These are phyloP conservation scores for Amanita rubescens DNA, from an alignment of 768 basidiomycete species.

Conservation along the genomic window DNA sequence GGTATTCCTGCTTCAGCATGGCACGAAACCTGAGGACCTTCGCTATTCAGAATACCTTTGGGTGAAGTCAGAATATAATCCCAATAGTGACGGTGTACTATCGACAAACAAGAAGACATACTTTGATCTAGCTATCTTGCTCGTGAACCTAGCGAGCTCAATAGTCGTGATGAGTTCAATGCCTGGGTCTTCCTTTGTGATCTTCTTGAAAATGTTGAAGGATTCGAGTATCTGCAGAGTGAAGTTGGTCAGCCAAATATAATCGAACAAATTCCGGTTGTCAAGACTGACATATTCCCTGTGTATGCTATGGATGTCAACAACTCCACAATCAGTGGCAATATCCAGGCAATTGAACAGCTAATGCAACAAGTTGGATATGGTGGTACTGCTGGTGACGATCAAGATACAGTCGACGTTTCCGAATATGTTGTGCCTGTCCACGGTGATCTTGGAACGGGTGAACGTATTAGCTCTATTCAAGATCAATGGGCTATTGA, in stretches of 20 bases:
- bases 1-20: constrained; percentile 17
- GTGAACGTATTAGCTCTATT: constrained; percentile 1
- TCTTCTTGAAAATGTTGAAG: constrained; percentile 3
- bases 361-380: constrained; percentile 2
- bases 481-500: constrained; percentile 11
- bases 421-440: too few relatives aligned
- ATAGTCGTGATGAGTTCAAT: neutral
- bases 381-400: neutral
- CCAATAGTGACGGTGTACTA: neutral
- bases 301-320: neutral
- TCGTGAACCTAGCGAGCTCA: neutral
- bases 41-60: constrained; percentile 15
- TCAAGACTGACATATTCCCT: constrained; percentile 10
- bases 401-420: too few relatives aligned
- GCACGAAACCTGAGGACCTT: constrained; percentile 12
- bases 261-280: constrained; percentile 13
- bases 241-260: constrained; percentile 8
- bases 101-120: constrained; percentile 9
- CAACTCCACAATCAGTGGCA: constrained; percentile 11
- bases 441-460: too few relatives aligned
- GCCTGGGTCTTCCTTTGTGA: neutral
- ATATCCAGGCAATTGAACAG: constrained; percentile 9
- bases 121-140: neutral
- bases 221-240: neutral
- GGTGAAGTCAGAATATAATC: constrained; percentile 13